A percentile compares a stretch with the other conserved stretches of the same genome.
phyloP scores from a whole-genome alignment of 1,284 basidiomycete genomes.

The Cryptococcus sp. region DNA sequence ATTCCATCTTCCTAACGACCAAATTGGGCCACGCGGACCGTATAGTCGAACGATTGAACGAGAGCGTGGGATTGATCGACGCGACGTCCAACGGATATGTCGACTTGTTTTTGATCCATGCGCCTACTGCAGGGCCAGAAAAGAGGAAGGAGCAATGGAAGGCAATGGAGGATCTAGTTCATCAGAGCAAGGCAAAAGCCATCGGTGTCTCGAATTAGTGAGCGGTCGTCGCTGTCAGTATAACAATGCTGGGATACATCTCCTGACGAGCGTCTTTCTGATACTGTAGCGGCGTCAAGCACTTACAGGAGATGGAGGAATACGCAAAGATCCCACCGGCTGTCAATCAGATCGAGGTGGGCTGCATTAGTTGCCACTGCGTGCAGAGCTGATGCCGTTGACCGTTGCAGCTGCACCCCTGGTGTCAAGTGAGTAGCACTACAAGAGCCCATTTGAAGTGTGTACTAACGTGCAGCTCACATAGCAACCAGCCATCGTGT shows the following conservation, averaged over 20 bases:
- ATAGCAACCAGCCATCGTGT: slow-evolving; percentile 67
- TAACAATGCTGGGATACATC: background rate
- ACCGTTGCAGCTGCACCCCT: slow-evolving; percentile 67
- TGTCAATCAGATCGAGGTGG: slow-evolving; percentile 72
- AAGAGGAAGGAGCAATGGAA: slow-evolving; percentile 31
- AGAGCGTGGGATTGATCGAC: slow-evolving; percentile 61
- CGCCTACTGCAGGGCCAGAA: slow-evolving; percentile 36
- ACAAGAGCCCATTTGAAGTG: no score
- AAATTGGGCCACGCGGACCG: slow-evolving; percentile 62
- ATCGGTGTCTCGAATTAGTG: slow-evolving; percentile 79
- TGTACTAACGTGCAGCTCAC: background rate
- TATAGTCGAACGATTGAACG: slow-evolving; percentile 61
- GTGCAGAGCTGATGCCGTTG: background rate
- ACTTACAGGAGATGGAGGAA: slow-evolving; percentile 71
- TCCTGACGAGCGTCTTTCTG: background rate
- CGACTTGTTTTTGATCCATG: slow-evolving; percentile 74
- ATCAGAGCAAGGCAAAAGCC: slow-evolving; percentile 64
- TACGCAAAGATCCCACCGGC: slow-evolving; percentile 59
- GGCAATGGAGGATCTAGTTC: slow-evolving; percentile 46
- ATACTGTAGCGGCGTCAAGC: slow-evolving; percentile 63
- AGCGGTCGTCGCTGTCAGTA: slow-evolving; percentile 23
- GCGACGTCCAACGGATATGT: slow-evolving; percentile 58
- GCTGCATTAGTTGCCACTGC: background rate
- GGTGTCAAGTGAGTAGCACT: slow-evolving; percentile 56
- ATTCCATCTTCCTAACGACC: slow-evolving; percentile 56